Conservation (phyloP, 2,329 filamentous ascomycete genomes). For the Corniculantispora saksenae region DNA sequence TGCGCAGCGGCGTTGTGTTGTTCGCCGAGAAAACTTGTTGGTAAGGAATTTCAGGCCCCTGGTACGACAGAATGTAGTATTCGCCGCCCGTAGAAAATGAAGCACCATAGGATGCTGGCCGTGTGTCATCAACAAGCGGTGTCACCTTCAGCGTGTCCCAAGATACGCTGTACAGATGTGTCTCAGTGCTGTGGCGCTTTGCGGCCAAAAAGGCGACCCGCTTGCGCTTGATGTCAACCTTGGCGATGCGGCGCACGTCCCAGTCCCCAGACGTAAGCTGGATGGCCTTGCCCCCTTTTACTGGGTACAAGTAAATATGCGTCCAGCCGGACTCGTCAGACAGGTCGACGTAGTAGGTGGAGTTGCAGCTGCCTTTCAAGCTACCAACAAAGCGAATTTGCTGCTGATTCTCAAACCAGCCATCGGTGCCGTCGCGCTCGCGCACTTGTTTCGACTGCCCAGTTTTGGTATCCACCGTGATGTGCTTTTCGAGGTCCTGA, state of each 20-base stretch:
- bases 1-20: conserved; percentile 54
- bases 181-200: conserved; percentile 65
- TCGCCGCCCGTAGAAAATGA: conserved; percentile 63
- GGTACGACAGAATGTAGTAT: conserved; percentile 67
- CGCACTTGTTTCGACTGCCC: conserved; percentile 26
- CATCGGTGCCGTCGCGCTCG: conserved; percentile 61
- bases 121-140: conserved; percentile 61
- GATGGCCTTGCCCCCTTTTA: conserved; percentile 54
- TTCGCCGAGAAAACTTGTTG: conserved; percentile 65
- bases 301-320: conserved; percentile 66
- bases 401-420: conserved; percentile 63
- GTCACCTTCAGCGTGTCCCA: conserved; percentile 55
- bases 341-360: conserved; percentile 63
- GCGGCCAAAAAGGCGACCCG: conserved; percentile 67
- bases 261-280: conserved; percentile 65
- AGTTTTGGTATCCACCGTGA: conserved; percentile 57
- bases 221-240: conserved; percentile 57
- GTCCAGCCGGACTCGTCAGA: conserved; percentile 69
- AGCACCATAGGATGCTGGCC: conserved; percentile 61
- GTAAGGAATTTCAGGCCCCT: conserved; percentile 67
- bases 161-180: conserved; percentile 67
- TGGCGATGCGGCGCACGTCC: conserved; percentile 62
- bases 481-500: conserved; percentile 64
- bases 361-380: conserved; percentile 37
- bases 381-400: conserved; percentile 57